Percentiles rank a stretch among this genome's conserved stretches.
Evolutionary conservation across 2,329 filamentous ascomycete species (phyloP).

Genomic region (Fusarium vanettenii): DNA sequence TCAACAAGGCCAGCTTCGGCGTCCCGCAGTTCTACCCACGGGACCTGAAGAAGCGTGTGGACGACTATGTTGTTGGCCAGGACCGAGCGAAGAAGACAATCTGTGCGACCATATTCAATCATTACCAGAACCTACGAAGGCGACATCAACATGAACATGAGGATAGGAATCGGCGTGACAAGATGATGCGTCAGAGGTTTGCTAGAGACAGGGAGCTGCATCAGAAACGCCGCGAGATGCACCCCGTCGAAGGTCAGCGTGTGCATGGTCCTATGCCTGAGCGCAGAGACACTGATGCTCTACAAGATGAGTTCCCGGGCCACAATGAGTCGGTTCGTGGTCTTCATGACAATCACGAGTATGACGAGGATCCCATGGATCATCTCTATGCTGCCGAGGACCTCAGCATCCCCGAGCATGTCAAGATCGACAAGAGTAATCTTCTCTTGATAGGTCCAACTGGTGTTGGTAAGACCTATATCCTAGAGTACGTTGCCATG

Average conservation of each 20-base stretch:
- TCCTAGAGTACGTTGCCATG: constrained; percentile 70
- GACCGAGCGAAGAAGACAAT: constrained; percentile 94
- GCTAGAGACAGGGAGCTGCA: constrained; percentile 73
- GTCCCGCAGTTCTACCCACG: constrained; percentile 73
- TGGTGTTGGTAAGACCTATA: constrained; percentile 96
- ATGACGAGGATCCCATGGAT: constrained; percentile 50
- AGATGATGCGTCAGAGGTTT: constrained; percentile 76
- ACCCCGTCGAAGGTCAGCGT: constrained; percentile 81
- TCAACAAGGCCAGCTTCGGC: constrained; percentile 66
- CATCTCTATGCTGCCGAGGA: constrained; percentile 64
- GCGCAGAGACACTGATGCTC: constrained; percentile 50
- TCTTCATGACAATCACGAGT: constrained; percentile 51
- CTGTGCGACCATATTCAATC: constrained; percentile 94
- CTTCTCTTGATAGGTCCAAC: constrained; percentile 90
- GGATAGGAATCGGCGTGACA: constrained; percentile 68
- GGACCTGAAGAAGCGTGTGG: constrained; percentile 87
- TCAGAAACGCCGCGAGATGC: constrained; percentile 67
- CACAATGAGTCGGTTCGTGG: constrained; percentile 61
- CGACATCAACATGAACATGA: constrained; percentile 81
- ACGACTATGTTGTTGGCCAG: constrained; percentile 96
- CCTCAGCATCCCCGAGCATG: constrained; percentile 53
- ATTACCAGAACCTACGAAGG: constrained; percentile 89
- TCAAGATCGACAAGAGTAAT: constrained; percentile 96
- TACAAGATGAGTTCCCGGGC: constrained; percentile 66
- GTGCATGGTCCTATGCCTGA: constrained; percentile 42